A percentile compares a stretch with the other conserved stretches of the same genome.
Conservation (phyloP, 768 basidiomycete species). For the Russula ochroleuca region DNA sequence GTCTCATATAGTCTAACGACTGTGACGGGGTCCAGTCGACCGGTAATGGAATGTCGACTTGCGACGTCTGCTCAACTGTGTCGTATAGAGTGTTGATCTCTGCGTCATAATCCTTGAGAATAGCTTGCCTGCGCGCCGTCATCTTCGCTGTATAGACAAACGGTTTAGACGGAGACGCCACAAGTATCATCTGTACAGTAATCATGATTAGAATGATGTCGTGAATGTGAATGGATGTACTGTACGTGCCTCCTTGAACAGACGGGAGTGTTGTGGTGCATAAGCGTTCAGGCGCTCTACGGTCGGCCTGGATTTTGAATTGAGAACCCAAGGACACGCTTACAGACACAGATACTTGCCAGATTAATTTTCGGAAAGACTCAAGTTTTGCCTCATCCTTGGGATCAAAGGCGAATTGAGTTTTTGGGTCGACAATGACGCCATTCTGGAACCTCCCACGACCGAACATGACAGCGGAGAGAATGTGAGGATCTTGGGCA, state of each 20-base stretch:
- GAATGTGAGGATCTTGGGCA: slow-evolving; percentile 32
- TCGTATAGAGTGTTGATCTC: slow-evolving; percentile 43
- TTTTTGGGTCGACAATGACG: slow-evolving; percentile 35
- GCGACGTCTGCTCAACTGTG: slow-evolving; percentile 34
- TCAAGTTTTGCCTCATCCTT: slow-evolving; percentile 28
- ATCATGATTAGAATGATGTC: background rate
- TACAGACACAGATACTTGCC: background rate
- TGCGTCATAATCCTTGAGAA: slow-evolving; percentile 37
- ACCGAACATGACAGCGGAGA: slow-evolving; percentile 36
- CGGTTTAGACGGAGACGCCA: slow-evolving; percentile 39
- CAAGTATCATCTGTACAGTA: slow-evolving; percentile 41
- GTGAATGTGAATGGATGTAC: background rate
- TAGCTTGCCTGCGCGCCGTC: slow-evolving; percentile 37
- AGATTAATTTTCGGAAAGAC: slow-evolving; percentile 29
- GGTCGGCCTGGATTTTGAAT: slow-evolving; percentile 36
- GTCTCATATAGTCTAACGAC: slow-evolving; percentile 34
- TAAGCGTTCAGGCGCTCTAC: slow-evolving; percentile 40
- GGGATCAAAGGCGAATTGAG: slow-evolving; percentile 30
- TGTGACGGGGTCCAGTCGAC: slow-evolving; percentile 29
- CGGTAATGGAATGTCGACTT: slow-evolving; percentile 33
- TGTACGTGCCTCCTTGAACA: slow-evolving; percentile 43
- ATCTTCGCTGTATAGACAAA: slow-evolving; percentile 44
- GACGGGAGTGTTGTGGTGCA: slow-evolving; percentile 43
- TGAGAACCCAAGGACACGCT: background rate
- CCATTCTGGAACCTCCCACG: slow-evolving; percentile 35